These are phyloP conservation scores for Bruguiera parviflora DNA, from an alignment of 345 rosid genomes.

Conservation along the genomic window DNA sequence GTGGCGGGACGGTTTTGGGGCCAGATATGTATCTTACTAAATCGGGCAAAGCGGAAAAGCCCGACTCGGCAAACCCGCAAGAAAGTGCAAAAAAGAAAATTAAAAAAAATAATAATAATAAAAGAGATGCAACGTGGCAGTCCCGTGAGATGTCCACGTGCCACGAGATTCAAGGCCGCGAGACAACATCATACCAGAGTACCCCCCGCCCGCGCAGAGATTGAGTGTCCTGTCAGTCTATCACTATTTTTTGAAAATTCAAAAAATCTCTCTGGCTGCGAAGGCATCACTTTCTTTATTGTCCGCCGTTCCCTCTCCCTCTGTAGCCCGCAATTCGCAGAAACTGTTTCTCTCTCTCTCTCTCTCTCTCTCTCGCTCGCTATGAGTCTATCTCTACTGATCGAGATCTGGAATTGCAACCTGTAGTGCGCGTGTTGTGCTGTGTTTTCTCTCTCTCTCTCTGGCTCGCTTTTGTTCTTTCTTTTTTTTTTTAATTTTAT, in stretches of 20 bases:
- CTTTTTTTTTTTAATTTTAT: too few relatives aligned
- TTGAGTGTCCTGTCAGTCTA: conserved; percentile 10
- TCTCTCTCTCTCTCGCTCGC: too few relatives aligned
- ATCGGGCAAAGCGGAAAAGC: too few relatives aligned
- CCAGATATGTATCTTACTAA: too few relatives aligned
- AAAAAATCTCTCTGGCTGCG: conserved; percentile 28
- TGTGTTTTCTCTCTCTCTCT: not conserved
- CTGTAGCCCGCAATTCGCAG: not conserved
- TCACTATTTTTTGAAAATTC: conserved; percentile 59
- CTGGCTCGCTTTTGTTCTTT: too few relatives aligned
- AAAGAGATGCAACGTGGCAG: not conserved
- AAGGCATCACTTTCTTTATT: conserved; percentile 5
- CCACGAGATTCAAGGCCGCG: not conserved
- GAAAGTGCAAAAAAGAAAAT: too few relatives aligned
- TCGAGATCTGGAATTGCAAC: conserved; percentile 24
- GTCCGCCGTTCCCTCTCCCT: conserved; percentile 20
- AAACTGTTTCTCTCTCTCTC: too few relatives aligned
- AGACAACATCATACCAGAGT: not conserved
- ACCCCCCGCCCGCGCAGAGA: conserved; percentile 38
- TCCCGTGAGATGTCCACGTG: not conserved
- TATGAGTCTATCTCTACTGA: too few relatives aligned
- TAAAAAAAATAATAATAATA: not conserved
- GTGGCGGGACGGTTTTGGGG: too few relatives aligned
- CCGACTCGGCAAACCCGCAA: too few relatives aligned
- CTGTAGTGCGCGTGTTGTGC: not conserved